Base-by-base conservation (phyloP, 768 basidiomycete genomes). In the Tylopilus balloui region DNA sequence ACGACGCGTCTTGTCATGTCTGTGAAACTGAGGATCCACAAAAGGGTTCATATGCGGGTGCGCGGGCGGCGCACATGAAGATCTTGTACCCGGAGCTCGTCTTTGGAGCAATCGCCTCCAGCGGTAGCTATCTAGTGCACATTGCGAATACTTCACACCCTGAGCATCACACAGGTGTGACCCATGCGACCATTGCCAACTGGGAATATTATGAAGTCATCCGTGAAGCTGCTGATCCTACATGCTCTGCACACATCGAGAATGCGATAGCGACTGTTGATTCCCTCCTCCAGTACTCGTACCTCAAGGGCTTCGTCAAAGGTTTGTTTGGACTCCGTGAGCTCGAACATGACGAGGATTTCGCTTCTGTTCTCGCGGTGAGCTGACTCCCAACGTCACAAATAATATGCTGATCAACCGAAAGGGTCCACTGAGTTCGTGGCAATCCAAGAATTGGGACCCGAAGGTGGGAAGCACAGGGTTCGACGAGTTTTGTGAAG, bases 401-500 rank as follows among this genome's bases (percentile, higher is more conserved):
- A 54, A 27, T 19, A 28, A 11, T 20, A 44, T 43, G 24, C 50
- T 53, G 12, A 48, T 21, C 15, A 20, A 47, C 24, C 44, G 24
- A 37, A 38, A 89, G 78, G 61, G 55, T 36, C 86, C 88, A 3
- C 72, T 92, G 23, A 78, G 77, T 1, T 69, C 66, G 6, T 95
- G 92, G 88, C 94, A 97, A 70, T 75, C 72, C 0, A 86, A 86
- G 66, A 85, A 84, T 62, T 97, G 93, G 94, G 87, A 95, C 63
- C 85, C 88, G 0, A 68, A 69, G 13, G 78, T 86, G 40, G 78
- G 75, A 6, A 84, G 78, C 58, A 76, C 74, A 1, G 62, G 45
- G 1, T 92, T 89, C 53, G 82, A 87, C 43, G 69, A 80, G 27
- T 91, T 91, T 61, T 92, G 88, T 60, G 68, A 65, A 25, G 66